These are phyloP conservation scores for Wickerhamomyces alni DNA, from an alignment of 805 yeast species.

Conservation along the genomic window DNA sequence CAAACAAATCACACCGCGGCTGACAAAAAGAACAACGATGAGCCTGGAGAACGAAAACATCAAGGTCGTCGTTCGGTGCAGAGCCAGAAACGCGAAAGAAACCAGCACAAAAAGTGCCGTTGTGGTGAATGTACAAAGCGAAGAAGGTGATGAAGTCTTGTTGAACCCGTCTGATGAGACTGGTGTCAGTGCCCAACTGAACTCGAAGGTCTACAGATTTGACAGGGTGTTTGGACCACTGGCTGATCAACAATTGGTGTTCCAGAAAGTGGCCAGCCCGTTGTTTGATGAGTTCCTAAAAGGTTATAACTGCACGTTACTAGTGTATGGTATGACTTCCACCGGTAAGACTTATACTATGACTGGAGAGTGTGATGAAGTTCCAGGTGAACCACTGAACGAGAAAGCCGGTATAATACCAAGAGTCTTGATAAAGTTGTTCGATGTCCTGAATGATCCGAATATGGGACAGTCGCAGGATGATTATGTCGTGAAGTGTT, in stretches of 20 bases:
- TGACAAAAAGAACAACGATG: background rate
- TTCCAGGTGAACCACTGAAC: slow-evolving; percentile 27
- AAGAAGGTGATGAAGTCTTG: slow-evolving; percentile 41
- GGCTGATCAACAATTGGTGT: slow-evolving; percentile 65
- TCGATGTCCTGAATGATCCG: slow-evolving; percentile 39
- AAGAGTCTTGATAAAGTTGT: slow-evolving; percentile 49
- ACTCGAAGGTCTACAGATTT: slow-evolving; percentile 56
- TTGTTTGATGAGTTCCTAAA: slow-evolving; percentile 59
- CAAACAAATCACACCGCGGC: background rate
- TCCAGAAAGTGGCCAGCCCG: slow-evolving; percentile 60
- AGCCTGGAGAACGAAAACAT: slow-evolving; percentile 40
- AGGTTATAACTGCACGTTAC: slow-evolving; percentile 76
- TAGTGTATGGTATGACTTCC: slow-evolving; percentile 91
- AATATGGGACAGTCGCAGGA: slow-evolving; percentile 14
- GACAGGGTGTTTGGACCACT: slow-evolving; percentile 83
- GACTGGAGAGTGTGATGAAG: slow-evolving; percentile 57
- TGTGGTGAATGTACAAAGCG: slow-evolving; percentile 47
- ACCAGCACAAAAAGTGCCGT: slow-evolving; percentile 52
- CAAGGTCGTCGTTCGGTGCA: slow-evolving; percentile 57
- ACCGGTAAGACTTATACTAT: slow-evolving; percentile 80
- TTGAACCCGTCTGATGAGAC: slow-evolving; percentile 36
- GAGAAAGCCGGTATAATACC: slow-evolving; percentile 66
- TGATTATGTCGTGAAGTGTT: slow-evolving; percentile 67
- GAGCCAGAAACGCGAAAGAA: slow-evolving; percentile 57
- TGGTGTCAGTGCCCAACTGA: slow-evolving; percentile 34